Evolutionary conservation across 306 rosid species (phyloP).

Genomic region (Lagenaria siceraria): DNA sequence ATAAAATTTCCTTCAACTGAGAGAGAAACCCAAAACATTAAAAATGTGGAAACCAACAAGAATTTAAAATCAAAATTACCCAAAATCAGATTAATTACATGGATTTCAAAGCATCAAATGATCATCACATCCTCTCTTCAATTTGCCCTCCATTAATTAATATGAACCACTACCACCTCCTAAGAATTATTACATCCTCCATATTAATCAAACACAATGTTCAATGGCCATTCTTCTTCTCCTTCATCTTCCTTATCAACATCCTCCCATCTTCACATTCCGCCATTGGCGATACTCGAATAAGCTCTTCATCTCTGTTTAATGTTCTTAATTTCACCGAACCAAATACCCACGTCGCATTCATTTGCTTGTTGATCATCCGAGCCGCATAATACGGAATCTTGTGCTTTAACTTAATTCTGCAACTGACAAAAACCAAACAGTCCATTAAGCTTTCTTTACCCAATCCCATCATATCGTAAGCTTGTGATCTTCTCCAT

Average conservation of each 20-base stretch:
- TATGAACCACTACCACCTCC: background rate
- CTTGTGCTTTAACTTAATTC: constrained; percentile 12
- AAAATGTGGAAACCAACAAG: background rate
- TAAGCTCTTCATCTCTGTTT: background rate
- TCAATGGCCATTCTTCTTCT: background rate
- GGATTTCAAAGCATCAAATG: background rate
- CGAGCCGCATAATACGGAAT: constrained; percentile 37
- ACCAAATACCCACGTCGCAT: constrained; percentile 37
- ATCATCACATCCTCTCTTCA: background rate
- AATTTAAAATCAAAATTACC: background rate
- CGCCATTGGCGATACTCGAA: background rate
- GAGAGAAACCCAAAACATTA: background rate
- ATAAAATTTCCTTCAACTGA: too few species aligned
- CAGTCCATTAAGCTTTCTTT: constrained; percentile 61
- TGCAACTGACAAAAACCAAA: constrained; percentile 25
- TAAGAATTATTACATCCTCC: background rate
- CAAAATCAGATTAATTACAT: background rate
- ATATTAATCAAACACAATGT: background rate
- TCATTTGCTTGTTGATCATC: constrained; percentile 50
- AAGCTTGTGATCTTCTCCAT: constrained; percentile 73
- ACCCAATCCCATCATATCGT: constrained; percentile 38
- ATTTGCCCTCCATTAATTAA: background rate
- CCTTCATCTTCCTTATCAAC: constrained; percentile 6
- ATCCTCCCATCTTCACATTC: background rate
- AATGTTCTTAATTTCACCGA: constrained; percentile 12